Evolutionary conservation across 1,284 basidiomycete species (phyloP).

Genomic region (Cutaneotrichosporon daszewskae): DNA sequence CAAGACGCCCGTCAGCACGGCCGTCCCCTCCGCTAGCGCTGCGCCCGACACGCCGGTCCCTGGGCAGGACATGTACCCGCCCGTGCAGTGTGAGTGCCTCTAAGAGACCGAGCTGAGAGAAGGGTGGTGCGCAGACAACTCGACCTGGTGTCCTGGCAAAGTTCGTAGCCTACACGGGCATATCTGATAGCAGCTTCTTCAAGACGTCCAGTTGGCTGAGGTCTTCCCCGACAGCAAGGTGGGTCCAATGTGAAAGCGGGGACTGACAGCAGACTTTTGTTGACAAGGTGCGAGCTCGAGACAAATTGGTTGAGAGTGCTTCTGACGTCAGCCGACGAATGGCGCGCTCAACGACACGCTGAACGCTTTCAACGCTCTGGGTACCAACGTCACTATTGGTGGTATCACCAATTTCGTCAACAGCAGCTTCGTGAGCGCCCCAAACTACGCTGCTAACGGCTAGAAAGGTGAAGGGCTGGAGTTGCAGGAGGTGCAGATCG

Average conservation of each 20-base stretch:
- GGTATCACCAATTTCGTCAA: constrained; percentile 62
- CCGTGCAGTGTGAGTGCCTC: constrained; percentile 52
- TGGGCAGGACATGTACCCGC: constrained; percentile 64
- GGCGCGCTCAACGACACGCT: constrained; percentile 61
- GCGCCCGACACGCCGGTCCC: constrained; percentile 56
- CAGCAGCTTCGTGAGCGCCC: no score
- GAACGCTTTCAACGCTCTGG: constrained; percentile 61
- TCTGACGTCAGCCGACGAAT: constrained; percentile 58
- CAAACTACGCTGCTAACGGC: no score
- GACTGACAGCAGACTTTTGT: constrained; percentile 55
- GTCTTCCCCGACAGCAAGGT: constrained; percentile 80
- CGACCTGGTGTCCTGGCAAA: constrained; percentile 74
- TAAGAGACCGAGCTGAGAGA: neutral
- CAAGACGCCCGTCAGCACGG: constrained; percentile 1
- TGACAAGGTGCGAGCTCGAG: constrained; percentile 54
- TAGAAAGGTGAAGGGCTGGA: constrained; percentile 79
- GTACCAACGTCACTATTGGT: constrained; percentile 52
- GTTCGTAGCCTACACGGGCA: constrained; percentile 35
- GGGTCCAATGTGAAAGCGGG: neutral
- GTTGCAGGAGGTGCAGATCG: constrained; percentile 59
- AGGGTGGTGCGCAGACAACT: constrained; percentile 49
- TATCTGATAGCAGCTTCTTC: no score
- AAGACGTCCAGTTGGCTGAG: constrained; percentile 74
- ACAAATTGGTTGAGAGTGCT: neutral
- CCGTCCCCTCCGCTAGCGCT: constrained; percentile 59